phyloP scores from a whole-genome alignment of 805 yeast species.

The Cyberlindnera petersonii region DNA sequence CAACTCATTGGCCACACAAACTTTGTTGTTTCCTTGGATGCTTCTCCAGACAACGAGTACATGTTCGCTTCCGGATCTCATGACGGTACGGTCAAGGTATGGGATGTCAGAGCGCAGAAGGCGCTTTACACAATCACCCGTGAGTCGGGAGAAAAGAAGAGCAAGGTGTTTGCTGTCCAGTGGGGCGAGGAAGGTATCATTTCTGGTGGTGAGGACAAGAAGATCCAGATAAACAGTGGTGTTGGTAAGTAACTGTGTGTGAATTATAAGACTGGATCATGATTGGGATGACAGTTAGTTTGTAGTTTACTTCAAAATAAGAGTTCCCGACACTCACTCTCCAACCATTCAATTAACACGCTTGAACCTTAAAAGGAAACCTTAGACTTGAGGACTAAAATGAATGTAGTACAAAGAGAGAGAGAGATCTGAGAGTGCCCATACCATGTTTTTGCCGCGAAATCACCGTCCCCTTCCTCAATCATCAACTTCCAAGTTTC shows the following conservation, averaged over 20 bases:
- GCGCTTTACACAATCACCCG: conserved; percentile 80
- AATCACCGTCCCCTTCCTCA: background rate
- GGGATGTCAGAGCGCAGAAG: conserved; percentile 90
- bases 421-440: background rate
- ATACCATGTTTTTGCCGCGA: background rate
- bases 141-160: conserved; percentile 46
- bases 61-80: conserved; percentile 91
- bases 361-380: too few species aligned
- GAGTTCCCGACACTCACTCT: too few species aligned
- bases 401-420: background rate
- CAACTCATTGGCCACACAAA: conserved; percentile 88
- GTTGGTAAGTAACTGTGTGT: conserved; percentile 15
- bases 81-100: conserved; percentile 90
- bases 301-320: too few species aligned
- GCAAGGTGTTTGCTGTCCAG: conserved; percentile 79
- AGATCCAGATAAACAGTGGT: conserved; percentile 72
- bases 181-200: conserved; percentile 83
- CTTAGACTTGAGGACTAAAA: too few species aligned
- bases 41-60: conserved; percentile 73
- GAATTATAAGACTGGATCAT: too few species aligned
- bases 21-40: conserved; percentile 76
- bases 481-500: background rate
- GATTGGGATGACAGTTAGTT: too few species aligned
- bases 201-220: conserved; percentile 93
- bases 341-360: too few species aligned